Conservation (phyloP, 2,329 filamentous ascomycete species). For the Penicillium sp. region DNA sequence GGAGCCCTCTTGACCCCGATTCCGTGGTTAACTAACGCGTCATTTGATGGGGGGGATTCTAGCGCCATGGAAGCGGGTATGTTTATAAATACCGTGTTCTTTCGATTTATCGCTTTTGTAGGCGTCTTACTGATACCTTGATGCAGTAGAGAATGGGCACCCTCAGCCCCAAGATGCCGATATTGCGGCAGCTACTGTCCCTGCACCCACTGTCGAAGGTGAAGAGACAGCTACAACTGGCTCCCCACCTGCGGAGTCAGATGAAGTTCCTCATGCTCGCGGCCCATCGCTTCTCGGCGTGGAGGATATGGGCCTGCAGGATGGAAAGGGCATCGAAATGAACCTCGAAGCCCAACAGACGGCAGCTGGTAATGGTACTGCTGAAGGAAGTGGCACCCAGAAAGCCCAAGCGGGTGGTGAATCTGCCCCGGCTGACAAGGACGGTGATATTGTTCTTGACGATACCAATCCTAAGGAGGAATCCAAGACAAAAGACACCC, state of each 20-base stretch:
- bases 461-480: slow-evolving; percentile 28
- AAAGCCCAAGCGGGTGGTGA: slow-evolving; percentile 12
- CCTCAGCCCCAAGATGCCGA: slow-evolving; percentile 8
- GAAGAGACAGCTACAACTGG: slow-evolving; percentile 17
- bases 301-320: slow-evolving; percentile 80
- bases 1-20: slow-evolving; percentile 92
- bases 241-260: slow-evolving; percentile 51
- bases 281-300: slow-evolving; percentile 84
- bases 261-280: slow-evolving; percentile 72
- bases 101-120: neutral
- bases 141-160: slow-evolving; percentile 5
- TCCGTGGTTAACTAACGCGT: slow-evolving; percentile 68
- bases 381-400: slow-evolving; percentile 13
- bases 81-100: neutral
- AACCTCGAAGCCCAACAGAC: slow-evolving; percentile 25
- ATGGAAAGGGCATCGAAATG: slow-evolving; percentile 48
- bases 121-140: neutral
- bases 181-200: neutral
- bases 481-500: slow-evolving; percentile 9
- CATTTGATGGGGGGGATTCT: slow-evolving; percentile 27
- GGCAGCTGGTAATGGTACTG: slow-evolving; percentile 3
- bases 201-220: slow-evolving; percentile 16
- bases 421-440: slow-evolving; percentile 20
- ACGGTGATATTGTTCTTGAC: slow-evolving; percentile 43
- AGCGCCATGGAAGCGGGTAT: slow-evolving; percentile 23